Evolutionary conservation across 257 asterid genomes (phyloP).

Genomic region (Gentiana dahurica): DNA sequence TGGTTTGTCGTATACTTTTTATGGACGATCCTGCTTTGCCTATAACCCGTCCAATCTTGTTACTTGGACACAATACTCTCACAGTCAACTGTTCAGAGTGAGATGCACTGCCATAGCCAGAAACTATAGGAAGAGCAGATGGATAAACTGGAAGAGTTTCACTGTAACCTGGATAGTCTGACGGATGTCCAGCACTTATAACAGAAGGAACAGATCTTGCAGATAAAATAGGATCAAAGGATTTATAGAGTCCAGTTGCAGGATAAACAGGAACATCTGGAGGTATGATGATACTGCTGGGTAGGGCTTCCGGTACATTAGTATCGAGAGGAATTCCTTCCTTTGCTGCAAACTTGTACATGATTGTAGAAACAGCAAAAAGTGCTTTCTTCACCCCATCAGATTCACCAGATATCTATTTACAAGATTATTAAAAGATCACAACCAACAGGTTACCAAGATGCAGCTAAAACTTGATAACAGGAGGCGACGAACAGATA

Average conservation of each 20-base stretch:
- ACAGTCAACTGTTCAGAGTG: slow-evolving; percentile 55
- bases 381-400: slow-evolving; percentile 78
- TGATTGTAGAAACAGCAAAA: slow-evolving; percentile 85
- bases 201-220: slow-evolving; percentile 55
- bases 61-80: slow-evolving; percentile 69
- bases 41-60: slow-evolving; percentile 81
- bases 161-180: slow-evolving; percentile 55
- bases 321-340: slow-evolving; percentile 83
- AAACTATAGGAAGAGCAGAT: slow-evolving; percentile 64
- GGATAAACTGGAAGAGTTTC: slow-evolving; percentile 78
- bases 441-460: neutral
- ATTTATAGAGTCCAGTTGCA: slow-evolving; percentile 67
- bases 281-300: slow-evolving; percentile 82
- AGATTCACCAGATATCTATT: slow-evolving; percentile 75
- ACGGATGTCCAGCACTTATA: slow-evolving; percentile 49
- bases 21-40: slow-evolving; percentile 87
- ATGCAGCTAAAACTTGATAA: neutral
- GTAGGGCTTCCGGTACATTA: slow-evolving; percentile 55
- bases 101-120: slow-evolving; percentile 55
- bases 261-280: slow-evolving; percentile 77
- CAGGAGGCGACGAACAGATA: neutral
- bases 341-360: slow-evolving; percentile 79
- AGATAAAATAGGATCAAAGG: slow-evolving; percentile 38
- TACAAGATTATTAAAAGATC: slow-evolving; percentile 6
- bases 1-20: slow-evolving; percentile 66